A percentile compares a stretch with the other conserved stretches of the same genome.
These are phyloP conservation scores for Penicillium sp. DNA, from an alignment of 2,329 filamentous ascomycete genomes.

Conservation along the genomic window DNA sequence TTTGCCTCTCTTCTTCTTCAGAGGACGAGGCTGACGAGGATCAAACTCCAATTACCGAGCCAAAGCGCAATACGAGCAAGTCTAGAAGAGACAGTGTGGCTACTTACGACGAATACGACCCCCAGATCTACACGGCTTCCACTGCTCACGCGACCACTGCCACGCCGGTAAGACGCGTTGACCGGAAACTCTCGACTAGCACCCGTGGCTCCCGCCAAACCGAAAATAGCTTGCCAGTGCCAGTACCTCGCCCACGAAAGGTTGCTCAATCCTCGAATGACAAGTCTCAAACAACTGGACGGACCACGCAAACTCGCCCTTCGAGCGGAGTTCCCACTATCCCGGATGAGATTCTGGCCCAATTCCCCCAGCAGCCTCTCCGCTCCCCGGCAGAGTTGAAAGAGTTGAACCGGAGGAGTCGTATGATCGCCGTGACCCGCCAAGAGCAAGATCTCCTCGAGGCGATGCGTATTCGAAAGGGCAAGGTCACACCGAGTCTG, in stretches of 20 bases:
- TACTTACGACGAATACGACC: slow-evolving; percentile 40
- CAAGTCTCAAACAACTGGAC: slow-evolving; percentile 24
- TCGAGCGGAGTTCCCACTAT: slow-evolving; percentile 36
- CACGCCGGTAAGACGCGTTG: slow-evolving; percentile 22
- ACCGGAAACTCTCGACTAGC: slow-evolving; percentile 27
- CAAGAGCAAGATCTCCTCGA: slow-evolving; percentile 54
- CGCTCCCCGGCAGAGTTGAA: slow-evolving; percentile 24
- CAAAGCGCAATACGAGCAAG: slow-evolving; percentile 12
- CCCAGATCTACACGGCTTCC: slow-evolving; percentile 45
- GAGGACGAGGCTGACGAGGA: slow-evolving; percentile 44
- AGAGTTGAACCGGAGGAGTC: slow-evolving; percentile 41
- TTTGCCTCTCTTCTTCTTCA: slow-evolving; percentile 51
- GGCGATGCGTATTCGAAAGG: slow-evolving; percentile 50
- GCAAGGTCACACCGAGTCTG: slow-evolving; percentile 46
- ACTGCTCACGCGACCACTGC: slow-evolving; percentile 36
- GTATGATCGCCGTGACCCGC: slow-evolving; percentile 53
- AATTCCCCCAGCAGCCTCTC: slow-evolving; percentile 23
- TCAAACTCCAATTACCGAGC: slow-evolving; percentile 19
- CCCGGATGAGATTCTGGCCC: slow-evolving; percentile 32
- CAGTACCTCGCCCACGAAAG: slow-evolving; percentile 13
- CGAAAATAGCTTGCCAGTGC: slow-evolving; percentile 14
- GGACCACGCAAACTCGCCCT: slow-evolving; percentile 27
- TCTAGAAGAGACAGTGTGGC: slow-evolving; percentile 39
- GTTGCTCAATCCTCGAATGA: slow-evolving; percentile 24
- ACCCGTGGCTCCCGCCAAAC: slow-evolving; percentile 26